Evolutionary conservation across 1,284 basidiomycete genomes (phyloP).

Genomic region (Ustilago nuda): DNA sequence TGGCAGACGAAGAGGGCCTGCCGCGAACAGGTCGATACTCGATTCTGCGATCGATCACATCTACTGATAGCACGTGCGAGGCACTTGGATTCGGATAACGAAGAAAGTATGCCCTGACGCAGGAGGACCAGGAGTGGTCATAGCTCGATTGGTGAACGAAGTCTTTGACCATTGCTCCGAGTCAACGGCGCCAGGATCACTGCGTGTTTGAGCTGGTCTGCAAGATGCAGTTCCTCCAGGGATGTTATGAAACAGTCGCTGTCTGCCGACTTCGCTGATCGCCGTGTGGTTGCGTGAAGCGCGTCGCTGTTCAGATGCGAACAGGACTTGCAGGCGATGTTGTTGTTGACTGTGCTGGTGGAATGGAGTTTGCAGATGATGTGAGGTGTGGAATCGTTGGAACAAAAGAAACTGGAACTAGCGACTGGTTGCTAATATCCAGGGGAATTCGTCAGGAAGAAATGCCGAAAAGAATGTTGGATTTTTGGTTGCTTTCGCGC

Average conservation of each 20-base stretch:
- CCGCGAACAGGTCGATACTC: constrained; percentile 53
- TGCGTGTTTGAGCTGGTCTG: not conserved
- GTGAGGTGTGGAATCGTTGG: not conserved
- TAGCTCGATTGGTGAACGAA: constrained; percentile 49
- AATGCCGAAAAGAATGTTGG: no score
- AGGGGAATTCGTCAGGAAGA: no score
- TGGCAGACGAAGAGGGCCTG: constrained; percentile 19
- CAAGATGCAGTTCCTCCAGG: not conserved
- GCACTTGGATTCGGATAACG: constrained; percentile 98
- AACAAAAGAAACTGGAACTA: not conserved
- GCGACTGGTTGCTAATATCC: no score
- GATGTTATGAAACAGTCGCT: not conserved
- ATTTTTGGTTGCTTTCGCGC: no score
- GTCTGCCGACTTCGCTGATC: not conserved
- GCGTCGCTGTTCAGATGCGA: not conserved
- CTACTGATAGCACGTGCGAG: constrained; percentile 91
- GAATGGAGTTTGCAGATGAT: not conserved
- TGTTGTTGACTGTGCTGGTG: not conserved
- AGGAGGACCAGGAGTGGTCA: constrained; percentile 56
- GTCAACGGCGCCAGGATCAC: not conserved
- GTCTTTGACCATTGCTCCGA: constrained; percentile 45
- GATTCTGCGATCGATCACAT: constrained; percentile 82
- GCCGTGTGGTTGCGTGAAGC: not conserved
- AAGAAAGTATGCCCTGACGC: constrained; percentile 81
- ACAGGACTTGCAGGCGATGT: not conserved